Evolutionary conservation across 2,329 filamentous ascomycete species (phyloP), one percentile per base, ranked within the genome.

Genomic region (Scedosporium dehoogii): DNA sequence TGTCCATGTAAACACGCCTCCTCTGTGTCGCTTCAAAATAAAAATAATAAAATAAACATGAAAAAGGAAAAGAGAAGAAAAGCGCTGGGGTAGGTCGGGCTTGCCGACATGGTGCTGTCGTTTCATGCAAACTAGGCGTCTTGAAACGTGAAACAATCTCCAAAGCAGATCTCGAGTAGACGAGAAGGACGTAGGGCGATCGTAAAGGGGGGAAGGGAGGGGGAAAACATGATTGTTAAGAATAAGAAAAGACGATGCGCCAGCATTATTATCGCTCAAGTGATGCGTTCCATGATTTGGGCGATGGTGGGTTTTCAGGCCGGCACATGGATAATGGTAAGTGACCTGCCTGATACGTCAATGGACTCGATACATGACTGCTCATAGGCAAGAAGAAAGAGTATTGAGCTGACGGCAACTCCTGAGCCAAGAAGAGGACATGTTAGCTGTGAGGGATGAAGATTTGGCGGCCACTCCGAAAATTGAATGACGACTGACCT

Each of bases 401-500:
- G 51, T 23, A 27, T 14, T 10, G 23, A 27, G 23, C 7, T 18
- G 16, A 55, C 51, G 23, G 51, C 51, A 23, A 55, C 18, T 10
- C 23, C 51, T 55, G 21, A 14, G 21, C 7, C 18, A 9, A 55
- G 51, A 55, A 7, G 2, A 7, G 3, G 2, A 7, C 44, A 55
- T 4, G 5, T 12, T 10, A 55, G 51, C 51, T 12, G 12, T 6
- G 51, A 14, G 18, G 2, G 1, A 55, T 55, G 18, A 55, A 48
- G 44, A 4, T 12, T 10, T 46, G 42, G 12, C 42, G n/a, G 42
- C 44, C 44, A n/a, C 16, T 2, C 44, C 4, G 44, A 10, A 48
- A 10, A n/a, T 48, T n/a, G 21, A 21, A 48, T 21, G 44, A 18
- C 10, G 55, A 70, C 79, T 63, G 76, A 91, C 89, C 86, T 81